Evolutionary conservation across 176 grass and related monocot species (phyloP), one percentile per base, ranked within the genome.

Genomic region (Urochloa ruziziensis): DNA sequence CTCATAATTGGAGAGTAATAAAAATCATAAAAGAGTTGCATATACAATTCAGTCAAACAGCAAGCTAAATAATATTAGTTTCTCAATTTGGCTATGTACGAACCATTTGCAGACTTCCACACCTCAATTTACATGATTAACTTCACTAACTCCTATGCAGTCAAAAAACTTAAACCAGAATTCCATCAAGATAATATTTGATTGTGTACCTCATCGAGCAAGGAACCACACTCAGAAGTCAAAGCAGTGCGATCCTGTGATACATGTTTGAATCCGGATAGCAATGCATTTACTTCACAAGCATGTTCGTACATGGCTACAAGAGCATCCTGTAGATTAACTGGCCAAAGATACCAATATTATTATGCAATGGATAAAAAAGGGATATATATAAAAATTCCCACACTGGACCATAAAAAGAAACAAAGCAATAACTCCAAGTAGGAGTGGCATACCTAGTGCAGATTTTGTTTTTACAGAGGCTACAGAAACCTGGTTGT

Each of bases 181-280:
- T 71, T 83, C 18, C 58, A 79, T 80, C 51, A 79, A 87, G 32
- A 61, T 61, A 10, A 10, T 51, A 83, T 51, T 77, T 70, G 56
- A 70, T 84, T n/a, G 29, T 46, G 39, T 98, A 98, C 95, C 95
- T 98, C 95, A 77, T 98, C 95, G 1, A 98, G 88, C 84, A 98
- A 92, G 46, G 92, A 93, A 86, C 92, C 95, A 88, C 95, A 94
- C 88, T 98, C 95, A 83, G 91, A 79, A 90, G 92, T 98, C 88
- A 98, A 90, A 79, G 95, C 91, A 88, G 95, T 91, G 56, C 85
- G 88, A 16, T 92, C 91, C 79, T 91, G 94, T 58, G 95, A 95
- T 90, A 90, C 77, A 91, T 81, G 75, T 83, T 86, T 88, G 79
- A 95, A 98, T 79, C 84, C 86, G 91, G 95, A 93, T 78, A 98